Percentiles rank a stretch among this genome's conserved stretches.
Conservation (phyloP, 345 rosid genomes). For the Populus pruinosa region DNA sequence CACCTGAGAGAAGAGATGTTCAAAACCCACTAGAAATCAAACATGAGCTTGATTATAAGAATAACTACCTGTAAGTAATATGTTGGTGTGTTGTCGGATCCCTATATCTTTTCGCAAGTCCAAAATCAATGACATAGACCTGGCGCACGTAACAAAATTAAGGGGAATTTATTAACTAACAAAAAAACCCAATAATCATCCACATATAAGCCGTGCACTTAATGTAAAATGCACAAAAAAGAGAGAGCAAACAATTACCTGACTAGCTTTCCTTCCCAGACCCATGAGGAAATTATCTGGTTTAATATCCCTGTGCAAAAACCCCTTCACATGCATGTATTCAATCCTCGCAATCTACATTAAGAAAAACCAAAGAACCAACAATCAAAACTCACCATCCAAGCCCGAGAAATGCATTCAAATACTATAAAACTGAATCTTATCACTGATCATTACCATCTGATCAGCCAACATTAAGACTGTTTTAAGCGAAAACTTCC, state of each 20-base stretch:
- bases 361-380: neutral
- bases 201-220: neutral
- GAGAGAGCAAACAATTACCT: constrained; percentile 32
- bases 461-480: constrained; percentile 90
- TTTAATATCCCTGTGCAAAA: constrained; percentile 77
- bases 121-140: constrained; percentile 88
- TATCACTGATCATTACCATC: constrained; percentile 48
- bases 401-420: neutral
- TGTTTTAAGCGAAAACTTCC: constrained; percentile 83
- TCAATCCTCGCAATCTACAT: constrained; percentile 65
- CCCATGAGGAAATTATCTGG: constrained; percentile 87
- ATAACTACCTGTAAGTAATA: constrained; percentile 78
- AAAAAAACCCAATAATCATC: neutral
- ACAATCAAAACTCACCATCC: neutral
- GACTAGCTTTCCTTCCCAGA: constrained; percentile 70
- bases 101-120: constrained; percentile 83
- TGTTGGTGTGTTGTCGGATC: constrained; percentile 77
- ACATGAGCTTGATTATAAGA: neutral
- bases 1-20: neutral
- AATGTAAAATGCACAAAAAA: neutral
- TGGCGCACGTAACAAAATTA: constrained; percentile 20
- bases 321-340: constrained; percentile 74
- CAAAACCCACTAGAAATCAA: neutral
- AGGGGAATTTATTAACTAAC: neutral
- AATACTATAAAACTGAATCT: neutral